phyloP scores from a whole-genome alignment of 257 asterid genomes.

The Fraxinus pennsylvanica region DNA sequence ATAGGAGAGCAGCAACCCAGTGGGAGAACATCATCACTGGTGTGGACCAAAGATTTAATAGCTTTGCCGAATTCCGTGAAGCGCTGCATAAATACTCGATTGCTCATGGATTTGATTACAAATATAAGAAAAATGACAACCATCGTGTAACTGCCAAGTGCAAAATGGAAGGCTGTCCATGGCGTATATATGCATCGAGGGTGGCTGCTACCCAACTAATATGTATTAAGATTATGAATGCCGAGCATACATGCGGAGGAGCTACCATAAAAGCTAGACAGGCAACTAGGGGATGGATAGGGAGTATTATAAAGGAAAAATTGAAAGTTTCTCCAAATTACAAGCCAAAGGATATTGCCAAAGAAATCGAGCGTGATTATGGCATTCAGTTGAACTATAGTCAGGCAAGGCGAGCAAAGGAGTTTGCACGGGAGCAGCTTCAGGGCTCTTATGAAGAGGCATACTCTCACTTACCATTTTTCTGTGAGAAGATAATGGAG shows the following conservation, averaged over 20 bases:
- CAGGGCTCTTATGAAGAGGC: constrained; percentile 97
- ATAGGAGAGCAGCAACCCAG: constrained; percentile 83
- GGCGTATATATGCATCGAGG: constrained; percentile 96
- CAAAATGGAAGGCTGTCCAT: constrained; percentile 94
- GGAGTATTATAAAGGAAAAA: constrained; percentile 89
- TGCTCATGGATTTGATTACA: constrained; percentile 94
- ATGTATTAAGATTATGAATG: constrained; percentile 88
- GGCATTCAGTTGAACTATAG: constrained; percentile 97
- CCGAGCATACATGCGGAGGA: constrained; percentile 86
- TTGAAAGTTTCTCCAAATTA: constrained; percentile 87
- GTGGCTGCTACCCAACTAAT: constrained; percentile 87
- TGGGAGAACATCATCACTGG: constrained; percentile 97
- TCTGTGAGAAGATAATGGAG: constrained; percentile 86
- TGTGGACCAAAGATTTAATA: constrained; percentile 91
- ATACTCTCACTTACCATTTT: constrained; percentile 76
- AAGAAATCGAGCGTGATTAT: constrained; percentile 90
- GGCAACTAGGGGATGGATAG: constrained; percentile 98
- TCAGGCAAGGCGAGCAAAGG: constrained; percentile 99
- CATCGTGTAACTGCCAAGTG: constrained; percentile 98
- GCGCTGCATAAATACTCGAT: constrained; percentile 94
- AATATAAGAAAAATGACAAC: constrained; percentile 94
- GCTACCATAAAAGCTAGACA: constrained; percentile 89
- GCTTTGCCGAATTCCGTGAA: constrained; percentile 94
- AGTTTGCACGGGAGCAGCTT: constrained; percentile 97
- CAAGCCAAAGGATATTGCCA: constrained; percentile 92